Conservation (phyloP, 1,284 basidiomycete genomes). For the Cerrena zonata region DNA sequence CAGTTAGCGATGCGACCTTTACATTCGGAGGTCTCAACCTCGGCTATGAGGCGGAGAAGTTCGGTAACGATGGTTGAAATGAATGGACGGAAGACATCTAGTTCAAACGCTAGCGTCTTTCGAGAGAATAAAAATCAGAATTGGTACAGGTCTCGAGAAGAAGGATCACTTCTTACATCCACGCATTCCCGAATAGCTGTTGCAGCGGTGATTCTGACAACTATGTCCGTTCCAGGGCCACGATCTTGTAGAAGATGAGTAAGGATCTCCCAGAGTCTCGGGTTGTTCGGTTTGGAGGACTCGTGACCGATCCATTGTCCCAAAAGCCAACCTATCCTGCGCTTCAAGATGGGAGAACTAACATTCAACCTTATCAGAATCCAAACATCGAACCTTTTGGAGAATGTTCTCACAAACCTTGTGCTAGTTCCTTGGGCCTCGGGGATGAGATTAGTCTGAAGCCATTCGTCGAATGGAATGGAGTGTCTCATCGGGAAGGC, state of each 20-base stretch:
- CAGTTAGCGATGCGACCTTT: slow-evolving; percentile 70
- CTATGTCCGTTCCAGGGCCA: slow-evolving; percentile 66
- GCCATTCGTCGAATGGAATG: slow-evolving; percentile 66
- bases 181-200: slow-evolving; percentile 73
- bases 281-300: slow-evolving; percentile 54
- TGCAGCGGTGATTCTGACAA: slow-evolving; percentile 79
- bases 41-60: slow-evolving; percentile 63
- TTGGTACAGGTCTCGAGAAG: not conserved
- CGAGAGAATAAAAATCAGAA: slow-evolving; percentile 2
- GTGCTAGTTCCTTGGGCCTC: slow-evolving; percentile 57
- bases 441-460: slow-evolving; percentile 48
- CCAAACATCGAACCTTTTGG: not conserved
- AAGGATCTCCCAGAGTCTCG: slow-evolving; percentile 74
- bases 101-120: slow-evolving; percentile 61
- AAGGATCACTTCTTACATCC: slow-evolving; percentile 52
- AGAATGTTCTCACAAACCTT: slow-evolving; percentile 37
- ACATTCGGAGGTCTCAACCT: slow-evolving; percentile 72
- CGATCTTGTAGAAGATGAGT: slow-evolving; percentile 68
- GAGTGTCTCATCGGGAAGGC: slow-evolving; percentile 57
- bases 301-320: slow-evolving; percentile 77
- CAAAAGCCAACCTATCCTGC: slow-evolving; percentile 84
- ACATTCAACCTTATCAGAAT: not conserved
- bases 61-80: slow-evolving; percentile 54
- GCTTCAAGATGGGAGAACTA: slow-evolving; percentile 82
- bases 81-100: slow-evolving; percentile 54